Evolutionary conservation across 108 stramenopile genomes (phyloP).

Genomic region (Aureococcus anophagefferens): DNA sequence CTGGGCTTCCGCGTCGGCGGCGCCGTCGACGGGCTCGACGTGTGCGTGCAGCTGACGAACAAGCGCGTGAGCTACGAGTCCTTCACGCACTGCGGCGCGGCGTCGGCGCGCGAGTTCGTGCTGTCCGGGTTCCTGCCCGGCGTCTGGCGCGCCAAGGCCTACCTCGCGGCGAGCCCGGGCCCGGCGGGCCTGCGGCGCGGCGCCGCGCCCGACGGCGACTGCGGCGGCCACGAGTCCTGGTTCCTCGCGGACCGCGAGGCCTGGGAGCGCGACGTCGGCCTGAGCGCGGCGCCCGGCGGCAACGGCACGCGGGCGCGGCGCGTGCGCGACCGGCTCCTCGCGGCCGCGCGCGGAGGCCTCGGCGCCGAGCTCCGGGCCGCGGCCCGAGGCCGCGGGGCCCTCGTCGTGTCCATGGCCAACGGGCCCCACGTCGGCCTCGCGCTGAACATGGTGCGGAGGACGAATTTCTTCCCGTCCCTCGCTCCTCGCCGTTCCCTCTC

Average conservation of each 20-base stretch:
- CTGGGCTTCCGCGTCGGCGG: too few species aligned
- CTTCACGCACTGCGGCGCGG: neutral
- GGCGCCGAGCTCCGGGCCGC: neutral
- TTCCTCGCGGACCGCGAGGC: neutral
- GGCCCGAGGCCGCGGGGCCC: neutral
- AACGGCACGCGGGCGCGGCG: neutral
- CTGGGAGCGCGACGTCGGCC: neutral
- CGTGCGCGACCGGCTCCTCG: neutral
- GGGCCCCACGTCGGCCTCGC: neutral
- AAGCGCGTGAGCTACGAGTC: neutral
- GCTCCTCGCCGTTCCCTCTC: too few species aligned
- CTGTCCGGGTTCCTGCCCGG: neutral
- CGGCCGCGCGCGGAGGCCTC: neutral
- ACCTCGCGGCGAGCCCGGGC: neutral
- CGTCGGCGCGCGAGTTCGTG: neutral
- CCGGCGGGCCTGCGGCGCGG: neutral
- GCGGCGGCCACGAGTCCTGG: neutral
- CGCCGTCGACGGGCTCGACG: too few species aligned
- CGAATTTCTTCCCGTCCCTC: too few species aligned
- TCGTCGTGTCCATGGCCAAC: neutral
- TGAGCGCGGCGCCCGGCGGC: neutral
- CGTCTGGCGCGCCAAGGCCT: neutral
- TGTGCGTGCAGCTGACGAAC: neutral
- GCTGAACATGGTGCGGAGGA: neutral
- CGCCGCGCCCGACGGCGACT: neutral